These are phyloP conservation scores for Kuraishia cidri DNA, from an alignment of 805 yeast species.

Conservation along the genomic window DNA sequence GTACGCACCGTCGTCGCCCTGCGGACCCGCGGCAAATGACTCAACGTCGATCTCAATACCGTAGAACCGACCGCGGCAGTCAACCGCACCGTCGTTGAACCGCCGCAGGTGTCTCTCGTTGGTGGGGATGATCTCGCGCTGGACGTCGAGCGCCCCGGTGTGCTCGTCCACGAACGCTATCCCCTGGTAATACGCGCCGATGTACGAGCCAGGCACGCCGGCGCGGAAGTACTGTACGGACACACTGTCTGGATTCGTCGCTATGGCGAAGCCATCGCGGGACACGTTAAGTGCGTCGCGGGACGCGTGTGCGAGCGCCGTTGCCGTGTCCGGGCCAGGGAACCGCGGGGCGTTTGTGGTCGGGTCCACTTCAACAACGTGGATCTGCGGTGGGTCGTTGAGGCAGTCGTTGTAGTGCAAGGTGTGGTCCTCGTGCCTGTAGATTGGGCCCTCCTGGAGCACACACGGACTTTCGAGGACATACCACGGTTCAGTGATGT, in stretches of 20 bases:
- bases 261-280: constrained; percentile 11
- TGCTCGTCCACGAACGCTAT: constrained; percentile 21
- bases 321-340: constrained; percentile 6
- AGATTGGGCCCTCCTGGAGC: constrained; percentile 24
- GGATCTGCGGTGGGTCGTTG: constrained; percentile 13
- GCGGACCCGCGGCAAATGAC: constrained; percentile 13
- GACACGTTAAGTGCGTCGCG: constrained; percentile 5
- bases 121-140: constrained; percentile 19
- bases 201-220: constrained; percentile 16
- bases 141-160: constrained; percentile 19
- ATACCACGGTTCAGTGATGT: too few relatives aligned
- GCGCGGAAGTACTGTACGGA: constrained; percentile 21
- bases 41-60: constrained; percentile 26
- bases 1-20: too few relatives aligned
- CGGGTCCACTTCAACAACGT: constrained; percentile 15
- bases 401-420: constrained; percentile 22
- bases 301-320: constrained; percentile 3
- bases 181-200: constrained; percentile 22
- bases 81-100: constrained; percentile 15
- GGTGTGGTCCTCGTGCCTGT: constrained; percentile 19
- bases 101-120: constrained; percentile 13
- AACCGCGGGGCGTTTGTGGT: constrained; percentile 13
- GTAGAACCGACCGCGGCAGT: constrained; percentile 37
- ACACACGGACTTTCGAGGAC: constrained; percentile 14
- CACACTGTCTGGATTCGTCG: constrained; percentile 17